Base-by-base conservation (phyloP, 2,329 filamentous ascomycete species). In the Trichophyton benhamiae region DNA sequence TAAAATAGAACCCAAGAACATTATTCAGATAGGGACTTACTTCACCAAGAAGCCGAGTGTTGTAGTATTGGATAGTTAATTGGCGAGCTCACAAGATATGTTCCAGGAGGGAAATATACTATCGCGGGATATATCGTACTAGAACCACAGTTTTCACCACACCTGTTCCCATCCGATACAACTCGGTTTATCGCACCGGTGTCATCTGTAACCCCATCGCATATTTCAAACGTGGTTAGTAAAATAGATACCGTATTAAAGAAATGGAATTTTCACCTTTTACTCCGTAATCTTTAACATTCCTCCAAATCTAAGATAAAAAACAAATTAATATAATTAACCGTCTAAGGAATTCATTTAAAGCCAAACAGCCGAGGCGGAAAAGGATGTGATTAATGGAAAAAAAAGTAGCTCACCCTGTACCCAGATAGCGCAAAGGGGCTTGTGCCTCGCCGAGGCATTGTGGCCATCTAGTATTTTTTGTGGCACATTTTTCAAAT, bases 121-220 rank as follows among this genome's bases (percentile, higher is more conserved):
- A 95, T 76, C 30, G 88, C 90, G 1, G 92, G 91, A 1, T 84
- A 84, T 15, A 83, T 83, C 1, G 92, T 96, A 38, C 83, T 84
- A 1, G 90, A 95, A 71, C 94, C 88, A 71, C 92, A 97, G 65
- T 84, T 83, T 64, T 83, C 72, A 44, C 89, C 90, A 71, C 92
- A 97, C 46, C 92, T 88, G 27, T 62, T 57, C 1, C 61, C 61
- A 36, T 62, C 61, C 3, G 83, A 79, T 68, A 96, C 87, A 65
- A 91, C 90, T 46, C 77, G 73, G 77, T 96, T 96, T 80, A 97
- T 96, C 60, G 91, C 89, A 0, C 75, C 85, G 0, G 91, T 95
- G 70, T 96, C 91, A 72, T 97, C 92, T 22, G 87, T 87, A 0
- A 77, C 73, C 13, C 85, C 85, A 67, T 87, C 83, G 65, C 83